Evolutionary conservation across 2,329 filamentous ascomycete species (phyloP), one percentile per base, ranked within the genome.

Genomic region (Neonectria neomacrospora): DNA sequence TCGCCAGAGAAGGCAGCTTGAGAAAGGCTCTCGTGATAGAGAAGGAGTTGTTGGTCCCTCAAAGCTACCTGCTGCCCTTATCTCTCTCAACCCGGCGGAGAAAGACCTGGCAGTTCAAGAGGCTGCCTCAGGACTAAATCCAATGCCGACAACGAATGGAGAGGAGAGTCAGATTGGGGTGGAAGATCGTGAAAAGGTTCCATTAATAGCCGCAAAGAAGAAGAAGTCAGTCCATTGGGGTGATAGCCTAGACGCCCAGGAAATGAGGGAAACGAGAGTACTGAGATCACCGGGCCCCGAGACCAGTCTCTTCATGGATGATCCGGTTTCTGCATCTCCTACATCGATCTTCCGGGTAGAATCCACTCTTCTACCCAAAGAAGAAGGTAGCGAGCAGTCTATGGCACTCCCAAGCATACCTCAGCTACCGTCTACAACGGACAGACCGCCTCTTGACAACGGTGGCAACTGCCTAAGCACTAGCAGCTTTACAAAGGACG

Each of bases 11-110:
- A 80, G 83, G 34, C 73, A 81, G 20, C 78, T 82, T 2, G 76
- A 83, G 61, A 76, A 83, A 32, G 73, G 74, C 42, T 77, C 75
- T 6, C 81, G 82, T 28, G 80, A 82, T 20, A 79, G 77, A 56
- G 80, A 80, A 47, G 85, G 86, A 30, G 56, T 67, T 11, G 64
- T 64, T 22, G 78, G 74, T 2, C 77, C 81, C 2, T 72, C 79
- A 2, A 76, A 79, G 58, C 64, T 79, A 37, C 76, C 76, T 4
- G 61, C 61, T 5, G 52, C 54, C 6, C 64, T 73, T 26, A 64
- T 66, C 64, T 80, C 30, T 68, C 75, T 81, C 12, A 72, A 75
- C 5, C 74, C 74, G 45, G 60, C 61, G n/a, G 66, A 66, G 9
- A 67, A 58, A 18, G 53, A 41, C 30, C 18, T 11, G 14, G 30